Evolutionary conservation across 306 rosid species (phyloP).

Genomic region (Ammopiptanthus mongolicus): DNA sequence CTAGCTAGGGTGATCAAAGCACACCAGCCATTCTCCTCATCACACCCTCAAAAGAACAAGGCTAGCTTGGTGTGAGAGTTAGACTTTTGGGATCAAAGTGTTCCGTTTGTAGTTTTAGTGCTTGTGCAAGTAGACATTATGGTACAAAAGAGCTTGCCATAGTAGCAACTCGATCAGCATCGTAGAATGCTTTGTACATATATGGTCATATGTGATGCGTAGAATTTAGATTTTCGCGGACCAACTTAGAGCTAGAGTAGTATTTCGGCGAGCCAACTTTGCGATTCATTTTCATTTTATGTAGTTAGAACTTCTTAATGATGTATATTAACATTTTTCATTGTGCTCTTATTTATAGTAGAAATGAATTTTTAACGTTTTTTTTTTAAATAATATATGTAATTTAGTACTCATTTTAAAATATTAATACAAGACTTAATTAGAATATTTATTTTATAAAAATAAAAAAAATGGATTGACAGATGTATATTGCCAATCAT

Average conservation of each 20-base stretch:
- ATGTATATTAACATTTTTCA: background rate
- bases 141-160: background rate
- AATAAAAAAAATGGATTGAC: no score
- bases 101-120: background rate
- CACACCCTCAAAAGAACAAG: background rate
- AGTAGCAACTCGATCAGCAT: background rate
- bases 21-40: background rate
- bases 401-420: background rate
- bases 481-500: no score
- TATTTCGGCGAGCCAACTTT: background rate
- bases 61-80: background rate
- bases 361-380: background rate
- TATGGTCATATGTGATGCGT: background rate
- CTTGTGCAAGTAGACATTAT: background rate
- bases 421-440: no score
- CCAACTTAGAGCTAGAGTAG: background rate
- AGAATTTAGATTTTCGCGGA: background rate
- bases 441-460: no score
- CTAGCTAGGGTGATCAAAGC: slow-evolving; percentile 2
- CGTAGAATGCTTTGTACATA: background rate
- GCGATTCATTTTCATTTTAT: background rate
- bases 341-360: background rate
- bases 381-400: background rate
- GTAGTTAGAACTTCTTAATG: background rate
- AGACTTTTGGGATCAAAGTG: background rate